Conservation (phyloP, 2,329 filamentous ascomycete genomes). For the Venturiaceae sp. region DNA sequence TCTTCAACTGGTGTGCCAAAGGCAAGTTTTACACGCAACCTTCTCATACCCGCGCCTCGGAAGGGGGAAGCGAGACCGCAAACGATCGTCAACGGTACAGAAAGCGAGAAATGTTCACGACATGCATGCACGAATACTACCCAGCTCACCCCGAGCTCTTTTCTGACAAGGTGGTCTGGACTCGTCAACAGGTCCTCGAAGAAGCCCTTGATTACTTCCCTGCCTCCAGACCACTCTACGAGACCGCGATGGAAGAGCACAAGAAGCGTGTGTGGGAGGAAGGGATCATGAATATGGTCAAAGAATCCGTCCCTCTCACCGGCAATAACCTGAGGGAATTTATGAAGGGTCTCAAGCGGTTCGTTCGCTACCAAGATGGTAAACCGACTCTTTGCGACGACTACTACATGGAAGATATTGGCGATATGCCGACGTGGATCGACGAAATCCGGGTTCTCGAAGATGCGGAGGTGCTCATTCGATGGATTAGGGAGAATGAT, state of each 20-base stretch:
- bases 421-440: conserved; percentile 16
- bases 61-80: conserved; percentile 21
- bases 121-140: conserved; percentile 56
- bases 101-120: conserved; percentile 46
- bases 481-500: conserved; percentile 12
- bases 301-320: conserved; percentile 22
- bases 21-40: conserved; percentile 43
- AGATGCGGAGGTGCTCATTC: conserved; percentile 9
- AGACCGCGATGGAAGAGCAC: conserved; percentile 12
- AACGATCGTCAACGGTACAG: conserved; percentile 49
- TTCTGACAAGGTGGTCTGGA: conserved; percentile 11
- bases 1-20: conserved; percentile 52
- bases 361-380: conserved; percentile 21
- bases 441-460: conserved; percentile 6
- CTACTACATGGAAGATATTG: conserved; percentile 10
- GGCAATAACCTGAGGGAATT: conserved; percentile 15
- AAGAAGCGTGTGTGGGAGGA: conserved; percentile 27
- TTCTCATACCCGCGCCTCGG: conserved; percentile 14
- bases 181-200: conserved; percentile 37
- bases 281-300: conserved; percentile 34
- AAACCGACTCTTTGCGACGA: conserved; percentile 12
- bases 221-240: not conserved
- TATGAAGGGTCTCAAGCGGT: conserved; percentile 22
- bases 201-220: conserved; percentile 18
- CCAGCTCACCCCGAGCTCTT: conserved; percentile 37